A percentile compares a stretch with the other conserved stretches of the same genome.
Conservation (phyloP, 1,139 yeast species). For the Geotrichum klebahnii region DNA sequence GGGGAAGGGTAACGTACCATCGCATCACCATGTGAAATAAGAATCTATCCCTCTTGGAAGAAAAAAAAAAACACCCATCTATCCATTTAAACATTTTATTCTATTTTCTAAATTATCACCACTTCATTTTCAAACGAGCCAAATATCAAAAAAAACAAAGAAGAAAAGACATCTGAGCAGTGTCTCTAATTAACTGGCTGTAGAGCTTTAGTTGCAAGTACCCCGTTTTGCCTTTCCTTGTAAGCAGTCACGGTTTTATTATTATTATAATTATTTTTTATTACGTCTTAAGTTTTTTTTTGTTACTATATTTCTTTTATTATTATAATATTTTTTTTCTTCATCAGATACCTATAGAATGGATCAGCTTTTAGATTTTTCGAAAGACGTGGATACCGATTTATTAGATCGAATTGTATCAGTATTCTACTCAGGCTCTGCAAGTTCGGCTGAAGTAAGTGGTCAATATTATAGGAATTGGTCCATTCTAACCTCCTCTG, state of each 20-base stretch:
- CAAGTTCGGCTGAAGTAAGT: constrained; percentile 47
- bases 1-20: too few species aligned
- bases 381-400: constrained; percentile 73
- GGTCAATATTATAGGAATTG: neutral
- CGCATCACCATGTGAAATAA: too few species aligned
- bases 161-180: neutral
- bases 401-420: constrained; percentile 81
- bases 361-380: constrained; percentile 87
- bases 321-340: neutral
- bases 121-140: too few species aligned
- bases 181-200: neutral
- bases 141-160: neutral
- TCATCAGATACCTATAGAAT: constrained; percentile 42
- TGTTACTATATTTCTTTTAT: neutral
- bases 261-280: neutral
- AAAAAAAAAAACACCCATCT: too few species aligned
- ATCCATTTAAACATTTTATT: too few species aligned
- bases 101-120: neutral
- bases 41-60: too few species aligned
- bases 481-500: neutral
- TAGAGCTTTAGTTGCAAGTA: neutral
- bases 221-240: neutral
- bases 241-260: neutral
- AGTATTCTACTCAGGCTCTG: constrained; percentile 80
- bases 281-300: too few species aligned